Conservation (phyloP, 305 asterid species). For the Salvia sclarea region DNA sequence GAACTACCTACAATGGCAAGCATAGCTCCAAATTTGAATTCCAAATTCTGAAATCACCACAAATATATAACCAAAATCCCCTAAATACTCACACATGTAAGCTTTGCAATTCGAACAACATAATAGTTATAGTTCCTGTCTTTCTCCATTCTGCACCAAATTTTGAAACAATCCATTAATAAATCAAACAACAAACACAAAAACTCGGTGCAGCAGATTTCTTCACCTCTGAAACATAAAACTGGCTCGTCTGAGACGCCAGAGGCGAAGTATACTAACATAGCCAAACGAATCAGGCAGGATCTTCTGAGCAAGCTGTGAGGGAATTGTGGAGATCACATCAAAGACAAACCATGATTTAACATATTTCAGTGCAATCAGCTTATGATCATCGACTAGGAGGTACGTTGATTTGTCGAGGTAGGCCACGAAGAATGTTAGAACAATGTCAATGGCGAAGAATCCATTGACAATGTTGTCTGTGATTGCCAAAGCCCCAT, state of each 20-base stretch:
- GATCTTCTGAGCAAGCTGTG: conserved; percentile 42
- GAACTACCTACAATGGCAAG: conserved; percentile 54
- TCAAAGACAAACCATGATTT: conserved; percentile 60
- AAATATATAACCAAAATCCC: background rate
- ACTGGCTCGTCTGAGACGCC: conserved; percentile 87
- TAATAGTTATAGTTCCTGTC: conserved; percentile 62
- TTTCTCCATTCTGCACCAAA: conserved; percentile 65
- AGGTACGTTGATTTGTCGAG: conserved; percentile 60
- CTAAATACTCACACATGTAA: conserved; percentile 57
- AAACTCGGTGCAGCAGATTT: background rate
- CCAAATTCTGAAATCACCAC: background rate
- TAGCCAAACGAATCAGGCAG: conserved; percentile 52
- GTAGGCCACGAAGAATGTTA: conserved; percentile 80
- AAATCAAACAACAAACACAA: background rate
- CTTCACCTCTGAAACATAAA: conserved; percentile 62
- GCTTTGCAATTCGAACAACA: conserved; percentile 60
- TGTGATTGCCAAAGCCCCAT: conserved; percentile 39
- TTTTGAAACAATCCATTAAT: background rate
- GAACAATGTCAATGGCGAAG: conserved; percentile 60
- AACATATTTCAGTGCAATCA: conserved; percentile 55
- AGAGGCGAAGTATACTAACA: conserved; percentile 76
- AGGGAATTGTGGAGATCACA: conserved; percentile 62
- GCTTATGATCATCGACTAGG: conserved; percentile 53
- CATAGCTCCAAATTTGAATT: conserved; percentile 25
- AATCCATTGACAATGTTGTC: conserved; percentile 61